phyloP scores from a whole-genome alignment of 371 early-diverging fungal genomes.

The Lichtheimia ornata region DNA sequence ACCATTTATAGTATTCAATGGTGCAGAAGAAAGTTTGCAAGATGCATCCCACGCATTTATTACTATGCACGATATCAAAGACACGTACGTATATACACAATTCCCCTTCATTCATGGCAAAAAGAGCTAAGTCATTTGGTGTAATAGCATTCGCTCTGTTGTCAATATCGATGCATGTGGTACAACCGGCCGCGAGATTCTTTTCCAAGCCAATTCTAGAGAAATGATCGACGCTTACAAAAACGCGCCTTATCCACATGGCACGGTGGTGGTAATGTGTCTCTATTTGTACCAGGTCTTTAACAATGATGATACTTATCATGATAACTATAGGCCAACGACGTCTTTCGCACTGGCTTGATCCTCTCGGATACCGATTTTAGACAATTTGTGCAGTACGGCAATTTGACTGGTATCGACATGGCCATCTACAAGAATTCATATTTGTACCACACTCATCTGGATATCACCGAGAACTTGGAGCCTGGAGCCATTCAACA shows the following conservation, averaged over 20 bases:
- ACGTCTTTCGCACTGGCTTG: slow-evolving; percentile 74
- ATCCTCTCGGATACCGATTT: slow-evolving; percentile 79
- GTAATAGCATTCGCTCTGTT: slow-evolving; percentile 55
- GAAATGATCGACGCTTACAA: slow-evolving; percentile 74
- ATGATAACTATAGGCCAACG: slow-evolving; percentile 54
- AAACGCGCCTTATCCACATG: slow-evolving; percentile 72
- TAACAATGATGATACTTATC: background rate
- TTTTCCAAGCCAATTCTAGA: slow-evolving; percentile 77
- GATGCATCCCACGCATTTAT: slow-evolving; percentile 80
- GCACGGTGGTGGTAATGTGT: slow-evolving; percentile 62
- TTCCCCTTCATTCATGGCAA: background rate
- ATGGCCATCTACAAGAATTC: slow-evolving; percentile 76
- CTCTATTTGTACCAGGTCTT: background rate
- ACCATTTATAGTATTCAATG: slow-evolving; percentile 65
- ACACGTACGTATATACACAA: slow-evolving; percentile 34
- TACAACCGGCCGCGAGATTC: slow-evolving; percentile 67
- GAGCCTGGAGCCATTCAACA: slow-evolving; percentile 71
- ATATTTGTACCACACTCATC: slow-evolving; percentile 75
- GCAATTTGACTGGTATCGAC: slow-evolving; percentile 68
- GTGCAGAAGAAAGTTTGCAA: slow-evolving; percentile 79
- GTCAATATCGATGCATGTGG: slow-evolving; percentile 80
- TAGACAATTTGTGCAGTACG: slow-evolving; percentile 74
- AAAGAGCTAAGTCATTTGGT: background rate
- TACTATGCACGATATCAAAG: slow-evolving; percentile 62
- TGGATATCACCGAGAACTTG: slow-evolving; percentile 62